Conservation (phyloP, 1,284 basidiomycete genomes). For the Peniophora sp. region DNA sequence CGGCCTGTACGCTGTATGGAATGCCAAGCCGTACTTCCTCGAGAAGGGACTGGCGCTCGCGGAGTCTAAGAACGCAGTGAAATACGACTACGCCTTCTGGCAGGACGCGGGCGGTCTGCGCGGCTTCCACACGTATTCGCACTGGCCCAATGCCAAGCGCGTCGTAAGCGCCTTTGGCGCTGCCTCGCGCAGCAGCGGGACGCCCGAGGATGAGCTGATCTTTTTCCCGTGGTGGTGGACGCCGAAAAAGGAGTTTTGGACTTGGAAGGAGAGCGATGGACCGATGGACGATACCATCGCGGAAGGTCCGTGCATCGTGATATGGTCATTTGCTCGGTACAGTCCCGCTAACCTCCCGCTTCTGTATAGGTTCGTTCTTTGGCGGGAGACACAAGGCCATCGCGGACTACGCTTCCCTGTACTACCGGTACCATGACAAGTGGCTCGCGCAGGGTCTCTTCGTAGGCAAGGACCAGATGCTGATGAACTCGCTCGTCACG, state of each 20-base stretch:
- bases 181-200: conserved; percentile 12
- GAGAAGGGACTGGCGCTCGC: conserved; percentile 27
- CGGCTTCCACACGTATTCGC: conserved; percentile 25
- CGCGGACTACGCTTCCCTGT: conserved; percentile 33
- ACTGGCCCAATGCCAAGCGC: conserved; percentile 36
- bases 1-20: conserved; percentile 46
- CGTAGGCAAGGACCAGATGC: conserved; percentile 46
- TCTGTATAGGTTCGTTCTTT: conserved; percentile 41
- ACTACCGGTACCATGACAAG: conserved; percentile 41
- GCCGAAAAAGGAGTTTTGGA: conserved; percentile 21
- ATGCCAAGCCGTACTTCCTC: conserved; percentile 42
- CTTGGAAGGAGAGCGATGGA: conserved; percentile 37
- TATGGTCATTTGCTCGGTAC: conserved; percentile 9
- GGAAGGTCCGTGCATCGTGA: conserved; percentile 6
- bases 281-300: conserved; percentile 33
- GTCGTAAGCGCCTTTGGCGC: conserved; percentile 32
- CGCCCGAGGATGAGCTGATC: conserved; percentile 26
- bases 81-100: conserved; percentile 46
- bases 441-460: conserved; percentile 36
- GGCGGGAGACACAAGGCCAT: conserved; percentile 35
- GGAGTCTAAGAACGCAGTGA: conserved; percentile 10
- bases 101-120: conserved; percentile 44
- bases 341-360: not conserved
- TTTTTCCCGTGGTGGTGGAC: conserved; percentile 34
- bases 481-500: conserved; percentile 42